A percentile compares a stretch with the other conserved stretches of the same genome.
phyloP scores from a whole-genome alignment of 768 basidiomycete genomes.

The Leccinum ochraceum region DNA sequence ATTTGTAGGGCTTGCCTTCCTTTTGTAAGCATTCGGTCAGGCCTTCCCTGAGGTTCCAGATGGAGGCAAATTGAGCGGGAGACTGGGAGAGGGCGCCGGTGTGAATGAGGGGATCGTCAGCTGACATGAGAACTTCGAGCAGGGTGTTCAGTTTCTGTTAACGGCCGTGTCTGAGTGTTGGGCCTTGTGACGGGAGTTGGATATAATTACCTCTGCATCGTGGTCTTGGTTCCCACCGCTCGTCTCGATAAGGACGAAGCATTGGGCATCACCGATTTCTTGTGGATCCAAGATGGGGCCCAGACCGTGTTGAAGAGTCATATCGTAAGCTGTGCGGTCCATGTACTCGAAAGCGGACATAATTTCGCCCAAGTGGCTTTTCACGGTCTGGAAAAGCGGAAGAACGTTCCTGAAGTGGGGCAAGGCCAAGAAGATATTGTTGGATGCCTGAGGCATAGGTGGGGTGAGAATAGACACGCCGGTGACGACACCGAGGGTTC shows the following conservation, averaged over 20 bases:
- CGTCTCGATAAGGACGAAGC: conserved; percentile 93
- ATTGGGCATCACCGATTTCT: conserved; percentile 75
- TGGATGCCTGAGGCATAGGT: conserved; percentile 75
- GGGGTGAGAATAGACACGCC: conserved; percentile 94
- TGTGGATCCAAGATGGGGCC: conserved; percentile 73
- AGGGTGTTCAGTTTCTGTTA: conserved; percentile 83
- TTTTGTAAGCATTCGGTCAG: conserved; percentile 92
- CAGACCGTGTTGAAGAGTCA: conserved; percentile 82
- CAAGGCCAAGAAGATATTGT: conserved; percentile 89
- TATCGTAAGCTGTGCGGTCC: conserved; percentile 81
- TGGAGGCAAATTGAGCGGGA: conserved; percentile 81
- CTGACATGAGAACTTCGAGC: conserved; percentile 74
- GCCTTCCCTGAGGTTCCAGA: conserved; percentile 93
- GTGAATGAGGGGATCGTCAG: conserved; percentile 74
- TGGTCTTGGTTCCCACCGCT: conserved; percentile 92
- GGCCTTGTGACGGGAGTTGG: conserved; percentile 2
- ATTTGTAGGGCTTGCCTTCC: conserved; percentile 95
- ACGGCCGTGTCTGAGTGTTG: neutral
- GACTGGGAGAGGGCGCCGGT: conserved; percentile 93
- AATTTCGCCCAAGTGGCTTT: conserved; percentile 86
- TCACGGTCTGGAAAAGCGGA: conserved; percentile 80
- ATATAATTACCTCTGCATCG: conserved; percentile 75
- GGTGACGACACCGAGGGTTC: conserved; percentile 94
- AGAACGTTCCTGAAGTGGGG: conserved; percentile 86
- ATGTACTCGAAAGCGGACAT: conserved; percentile 97